Evolutionary conservation across 1,284 basidiomycete genomes (phyloP), one percentile per base, ranked within the genome.

Genomic region (Vanrija pseudolonga): DNA sequence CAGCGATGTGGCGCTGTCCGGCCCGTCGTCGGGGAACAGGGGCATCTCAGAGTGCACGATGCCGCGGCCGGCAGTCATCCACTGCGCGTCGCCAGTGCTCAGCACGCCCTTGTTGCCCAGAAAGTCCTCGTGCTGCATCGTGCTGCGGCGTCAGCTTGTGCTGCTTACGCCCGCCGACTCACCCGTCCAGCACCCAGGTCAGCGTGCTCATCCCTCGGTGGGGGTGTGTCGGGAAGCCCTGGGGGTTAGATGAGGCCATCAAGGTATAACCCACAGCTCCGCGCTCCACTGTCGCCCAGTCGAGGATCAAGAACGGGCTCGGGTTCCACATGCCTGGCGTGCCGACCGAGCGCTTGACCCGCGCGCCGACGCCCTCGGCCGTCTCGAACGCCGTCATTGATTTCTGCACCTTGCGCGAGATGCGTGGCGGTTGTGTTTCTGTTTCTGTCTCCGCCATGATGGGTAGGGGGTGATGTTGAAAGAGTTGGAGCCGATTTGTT

Each of bases 31-130:
- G 39, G n/a, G n/a, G 11, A 48, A 54, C 5, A 90, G 79, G 2
- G 95, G 94, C 89, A 97, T 96, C 76, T 82, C 90, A 6, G 87
- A 85, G 65, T 92, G 89, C 53, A 92, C 86, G 67, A 74, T 68
- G 0, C 79, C 80, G 51, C 69, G 65, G 1, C 88, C 89, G 12
- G 91, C 91, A 66, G 85, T 87, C 92, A 96, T 96, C 90, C 91
- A 96, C 69, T 96, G 93, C 4, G 95, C 85, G 51, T 90, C 91
- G 8, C 94, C 93, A 3, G 86, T 76, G 39, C 84, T 83, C 56
- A 97, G 88, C 57, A 55, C 54, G 42, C 90, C 90, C 53, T 83
- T 82, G 75, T 97, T 90, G 2, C 94, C 93, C 5, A 85, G 85
- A 28, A 90, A 95, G 72, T 98, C 95, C 76, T 98, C 94, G 67